Base-by-base conservation (phyloP, 306 rosid species). In the Psophocarpus tetragonolobus region DNA sequence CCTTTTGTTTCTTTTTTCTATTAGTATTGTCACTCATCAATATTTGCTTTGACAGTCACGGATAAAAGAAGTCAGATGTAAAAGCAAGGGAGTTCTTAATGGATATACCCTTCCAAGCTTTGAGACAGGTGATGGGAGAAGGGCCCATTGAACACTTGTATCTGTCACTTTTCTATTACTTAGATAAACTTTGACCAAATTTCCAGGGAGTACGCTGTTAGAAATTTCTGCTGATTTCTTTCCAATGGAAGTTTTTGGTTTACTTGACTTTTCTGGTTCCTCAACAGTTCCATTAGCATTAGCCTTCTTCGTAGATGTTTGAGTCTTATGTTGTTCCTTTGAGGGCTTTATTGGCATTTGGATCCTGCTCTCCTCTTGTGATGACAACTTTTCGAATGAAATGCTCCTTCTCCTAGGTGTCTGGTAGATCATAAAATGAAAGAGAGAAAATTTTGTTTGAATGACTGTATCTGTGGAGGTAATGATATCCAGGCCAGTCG, bases 41-140 rank as follows among this genome's bases (percentile, higher is more conserved):
- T 51, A 63, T 74, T 71, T 38, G 35, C 57, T 63, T 54, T 18
- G 61, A 74, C 41, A 77, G 65, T 48, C 45, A 64, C 69, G 23
- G 58, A 50, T 23, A 60, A 63, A n/a, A 18, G 13, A 76, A 64
- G 21, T 21, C 29, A 61, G 82, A 58, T 61, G 78, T 42, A 58
- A 56, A 74, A 63, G 74, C 45, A 74, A 75, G 56, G 56, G 58
- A 75, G 32, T 68, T 38, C 64, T 66, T 57, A 64, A 24, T 64
- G 9, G 60, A 68, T 76, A 80, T 86, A 96, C 99, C 99, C 82
- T 92, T 78, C 98, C 99, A 71, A 96, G 96, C 90, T 88, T 92
- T 81, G 96, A 90, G 73, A 96, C 89, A 67, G 97, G 87, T 17
- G 94, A 83, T 9, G 99, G 99, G 68, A 96, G 94, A 8, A 91